phyloP scores from a whole-genome alignment of 1,284 basidiomycete species.

The Trichosporon coremiiforme region DNA sequence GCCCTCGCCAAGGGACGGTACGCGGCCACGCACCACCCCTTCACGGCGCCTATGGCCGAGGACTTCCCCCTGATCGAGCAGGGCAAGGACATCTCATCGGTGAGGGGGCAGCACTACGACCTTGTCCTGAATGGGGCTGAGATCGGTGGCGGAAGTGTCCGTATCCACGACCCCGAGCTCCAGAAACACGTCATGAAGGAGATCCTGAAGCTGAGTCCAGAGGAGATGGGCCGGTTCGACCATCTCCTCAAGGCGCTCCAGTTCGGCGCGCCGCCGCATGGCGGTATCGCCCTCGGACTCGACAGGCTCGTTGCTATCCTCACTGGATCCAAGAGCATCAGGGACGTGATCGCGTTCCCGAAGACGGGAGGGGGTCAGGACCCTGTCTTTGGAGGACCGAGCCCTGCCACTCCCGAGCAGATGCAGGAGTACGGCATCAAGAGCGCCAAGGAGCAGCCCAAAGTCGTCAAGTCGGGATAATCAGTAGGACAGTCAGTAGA shows the following conservation, averaged over 20 bases:
- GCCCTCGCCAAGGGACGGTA: conserved; percentile 80
- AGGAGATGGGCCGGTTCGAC: conserved; percentile 73
- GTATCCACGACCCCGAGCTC: conserved; percentile 83
- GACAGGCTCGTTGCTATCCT: conserved; percentile 89
- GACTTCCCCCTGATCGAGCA: conserved; percentile 74
- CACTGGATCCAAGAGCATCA: conserved; percentile 77
- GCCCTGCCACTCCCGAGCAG: conserved; percentile 62
- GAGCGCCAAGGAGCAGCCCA: background rate
- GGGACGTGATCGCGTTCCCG: conserved; percentile 95
- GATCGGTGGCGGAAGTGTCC: conserved; percentile 89
- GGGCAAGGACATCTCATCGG: conserved; percentile 65
- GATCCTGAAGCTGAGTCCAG: conserved; percentile 73
- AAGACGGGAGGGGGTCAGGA: conserved; percentile 84
- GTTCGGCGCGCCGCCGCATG: conserved; percentile 91
- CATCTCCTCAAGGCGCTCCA: conserved; percentile 82
- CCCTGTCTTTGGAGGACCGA: conserved; percentile 83
- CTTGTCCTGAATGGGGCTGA: conserved; percentile 93
- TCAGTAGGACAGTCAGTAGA: background rate
- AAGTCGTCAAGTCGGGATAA: conserved; percentile 2
- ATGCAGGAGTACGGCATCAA: conserved; percentile 58
- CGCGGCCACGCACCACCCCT: conserved; percentile 91
- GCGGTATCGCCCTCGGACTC: conserved; percentile 90
- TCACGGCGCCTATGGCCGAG: conserved; percentile 91
- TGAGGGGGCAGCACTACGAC: conserved; percentile 94
- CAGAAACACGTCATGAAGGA: conserved; percentile 80